phyloP scores from a whole-genome alignment of 2,329 filamentous ascomycete species.

The Aspergillus hortae region DNA sequence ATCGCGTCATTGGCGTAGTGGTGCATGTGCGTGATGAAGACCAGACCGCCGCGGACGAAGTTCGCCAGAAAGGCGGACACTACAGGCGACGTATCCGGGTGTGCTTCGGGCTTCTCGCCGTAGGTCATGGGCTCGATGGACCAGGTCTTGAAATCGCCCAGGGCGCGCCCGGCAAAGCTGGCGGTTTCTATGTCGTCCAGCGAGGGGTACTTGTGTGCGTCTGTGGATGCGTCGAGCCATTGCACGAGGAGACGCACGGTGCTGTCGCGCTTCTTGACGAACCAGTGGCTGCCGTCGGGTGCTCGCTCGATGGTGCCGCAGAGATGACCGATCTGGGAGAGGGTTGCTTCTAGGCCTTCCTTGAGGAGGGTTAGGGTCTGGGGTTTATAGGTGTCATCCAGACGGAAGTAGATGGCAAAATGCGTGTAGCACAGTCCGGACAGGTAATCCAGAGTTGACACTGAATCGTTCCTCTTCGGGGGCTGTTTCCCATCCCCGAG shows the following conservation, averaged over 20 bases:
- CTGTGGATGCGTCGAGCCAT: conserved; percentile 29
- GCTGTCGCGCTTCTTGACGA: conserved; percentile 33
- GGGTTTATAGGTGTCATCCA: conserved; percentile 30
- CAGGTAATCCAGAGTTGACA: conserved; percentile 38
- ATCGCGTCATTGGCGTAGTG: conserved; percentile 45
- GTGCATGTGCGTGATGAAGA: conserved; percentile 43
- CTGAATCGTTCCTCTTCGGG: conserved; percentile 36
- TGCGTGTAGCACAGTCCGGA: conserved; percentile 34
- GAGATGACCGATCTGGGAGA: conserved; percentile 38
- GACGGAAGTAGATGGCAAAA: conserved; percentile 40
- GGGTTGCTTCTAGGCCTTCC: conserved; percentile 34
- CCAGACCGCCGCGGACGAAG: conserved; percentile 40
- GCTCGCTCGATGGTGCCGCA: conserved; percentile 41
- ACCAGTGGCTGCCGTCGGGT: conserved; percentile 31
- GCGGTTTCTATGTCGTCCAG: conserved; percentile 36
- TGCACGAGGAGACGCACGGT: conserved; percentile 36
- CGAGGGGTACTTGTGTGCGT: conserved; percentile 34
- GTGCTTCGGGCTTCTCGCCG: conserved; percentile 30
- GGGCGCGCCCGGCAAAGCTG: conserved; percentile 29
- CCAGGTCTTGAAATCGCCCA: conserved; percentile 35
- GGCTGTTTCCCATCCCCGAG: conserved; percentile 36
- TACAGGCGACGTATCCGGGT: conserved; percentile 31
- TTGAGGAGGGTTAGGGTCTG: conserved; percentile 25
- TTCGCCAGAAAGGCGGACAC: conserved; percentile 41
- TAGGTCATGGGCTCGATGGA: conserved; percentile 36